Conservation (phyloP, 345 rosid species). For the Tarenaya hassleriana region DNA sequence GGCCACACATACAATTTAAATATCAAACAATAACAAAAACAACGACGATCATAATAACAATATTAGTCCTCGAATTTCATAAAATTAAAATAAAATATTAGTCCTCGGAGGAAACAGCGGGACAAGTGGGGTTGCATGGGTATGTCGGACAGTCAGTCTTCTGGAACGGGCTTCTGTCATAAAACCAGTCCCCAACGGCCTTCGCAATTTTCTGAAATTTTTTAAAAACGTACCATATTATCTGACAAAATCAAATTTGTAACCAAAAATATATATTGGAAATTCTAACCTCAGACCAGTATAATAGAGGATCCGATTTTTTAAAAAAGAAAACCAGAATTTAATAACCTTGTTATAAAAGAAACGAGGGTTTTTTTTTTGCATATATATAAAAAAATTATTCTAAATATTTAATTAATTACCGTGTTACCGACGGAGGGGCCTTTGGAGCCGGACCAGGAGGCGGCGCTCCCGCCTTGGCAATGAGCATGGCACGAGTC, state of each 20-base stretch:
- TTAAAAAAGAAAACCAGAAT: too few relatives aligned
- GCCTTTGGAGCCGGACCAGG: conserved; percentile 58
- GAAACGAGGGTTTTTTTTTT: too few relatives aligned
- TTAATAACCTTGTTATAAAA: too few relatives aligned
- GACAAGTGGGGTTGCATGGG: conserved; percentile 83
- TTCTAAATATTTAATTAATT: not conserved
- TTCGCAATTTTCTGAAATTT: conserved; percentile 62
- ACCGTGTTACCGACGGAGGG: conserved; percentile 55
- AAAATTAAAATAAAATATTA: conserved; percentile 5
- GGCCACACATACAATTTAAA: too few relatives aligned
- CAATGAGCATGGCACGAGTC: conserved; percentile 88
- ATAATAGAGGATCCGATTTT: too few relatives aligned
- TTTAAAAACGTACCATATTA: not conserved
- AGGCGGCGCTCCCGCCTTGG: conserved; percentile 60
- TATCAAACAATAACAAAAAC: too few relatives aligned
- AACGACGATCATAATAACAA: too few relatives aligned
- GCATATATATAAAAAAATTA: not conserved
- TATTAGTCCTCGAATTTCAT: too few relatives aligned
- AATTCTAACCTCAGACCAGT: too few relatives aligned
- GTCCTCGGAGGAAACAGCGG: conserved; percentile 30
- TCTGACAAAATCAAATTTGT: not conserved
- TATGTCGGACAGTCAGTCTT: conserved; percentile 79
- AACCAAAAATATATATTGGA: too few relatives aligned
- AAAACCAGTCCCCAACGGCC: conserved; percentile 87
- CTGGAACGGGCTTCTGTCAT: conserved; percentile 47